Evolutionary conservation across 805 yeast species (phyloP), one percentile per base, ranked within the genome.

Genomic region (Candida ascalaphidarum): DNA sequence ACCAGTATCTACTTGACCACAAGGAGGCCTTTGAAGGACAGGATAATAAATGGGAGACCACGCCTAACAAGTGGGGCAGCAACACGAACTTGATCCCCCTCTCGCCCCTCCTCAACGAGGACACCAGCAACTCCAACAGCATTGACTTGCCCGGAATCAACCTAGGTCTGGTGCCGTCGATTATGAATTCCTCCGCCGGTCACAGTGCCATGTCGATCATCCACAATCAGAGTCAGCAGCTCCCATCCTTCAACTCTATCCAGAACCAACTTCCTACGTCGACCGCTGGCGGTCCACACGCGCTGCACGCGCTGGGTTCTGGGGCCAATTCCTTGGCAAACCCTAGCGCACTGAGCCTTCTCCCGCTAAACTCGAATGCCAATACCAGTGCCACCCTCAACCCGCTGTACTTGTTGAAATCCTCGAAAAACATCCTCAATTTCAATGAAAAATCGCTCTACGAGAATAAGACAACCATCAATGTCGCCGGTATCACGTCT

Each of bases 171-270:
- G n/a, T n/a, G n/a, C n/a, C n/a, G n/a, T n/a, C n/a, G n/a, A n/a
- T n/a, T n/a, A n/a, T n/a, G n/a, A n/a, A n/a, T n/a, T n/a, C n/a
- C n/a, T n/a, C n/a, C n/a, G n/a, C n/a, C n/a, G n/a, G n/a, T n/a
- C n/a, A n/a, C n/a, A n/a, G n/a, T n/a, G n/a, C n/a, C n/a, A n/a
- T n/a, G n/a, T n/a, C n/a, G n/a, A n/a, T n/a, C n/a, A 41, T 46
- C 18, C 55, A 48, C 23, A 47, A 44, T 31, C 57, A 48, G 31
- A 41, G 31, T 30, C 60, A 55, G 25, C 61, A 52, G 34, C 33
- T 56, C 7, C 63, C 63, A 4, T 50, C 61, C 4, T 55, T 56
- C 34, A 55, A 55, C 33, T 35, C 52, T n/a, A 52, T 55, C 24
- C 61, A 55, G 30, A 52, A 49, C 37, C 52, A 46, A 22, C 34